phyloP scores from a whole-genome alignment of 495 filamentous ascomycete species.

The Rhypophila decipiens region DNA sequence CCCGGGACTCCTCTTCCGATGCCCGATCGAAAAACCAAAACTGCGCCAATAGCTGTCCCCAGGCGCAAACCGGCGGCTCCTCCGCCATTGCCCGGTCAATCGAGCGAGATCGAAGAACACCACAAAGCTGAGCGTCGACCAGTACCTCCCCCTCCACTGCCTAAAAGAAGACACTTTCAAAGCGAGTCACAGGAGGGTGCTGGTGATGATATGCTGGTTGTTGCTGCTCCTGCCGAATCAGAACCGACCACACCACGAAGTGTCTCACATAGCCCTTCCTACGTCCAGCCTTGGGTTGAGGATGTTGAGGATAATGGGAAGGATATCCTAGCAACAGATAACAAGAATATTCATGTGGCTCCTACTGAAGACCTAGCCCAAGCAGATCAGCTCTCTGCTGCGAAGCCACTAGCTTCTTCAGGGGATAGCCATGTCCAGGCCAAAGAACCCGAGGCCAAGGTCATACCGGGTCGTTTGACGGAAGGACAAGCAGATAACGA shows the following conservation, averaged over 20 bases:
- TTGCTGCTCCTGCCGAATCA: slow-evolving; percentile 51
- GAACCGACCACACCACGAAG: slow-evolving; percentile 49
- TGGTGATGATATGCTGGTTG: slow-evolving; percentile 49
- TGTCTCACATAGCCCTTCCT: slow-evolving; percentile 17
- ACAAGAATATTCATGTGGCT: background rate
- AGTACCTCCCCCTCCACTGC: slow-evolving; percentile 40
- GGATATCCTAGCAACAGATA: background rate
- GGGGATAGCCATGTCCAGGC: background rate
- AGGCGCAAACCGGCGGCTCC: slow-evolving; percentile 44
- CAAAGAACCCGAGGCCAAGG: too few relatives aligned
- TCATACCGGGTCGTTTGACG: too few relatives aligned
- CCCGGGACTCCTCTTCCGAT: slow-evolving; percentile 60
- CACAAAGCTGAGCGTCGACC: slow-evolving; percentile 29
- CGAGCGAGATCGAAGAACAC: slow-evolving; percentile 16
- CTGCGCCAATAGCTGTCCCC: slow-evolving; percentile 49
- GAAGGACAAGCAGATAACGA: background rate
- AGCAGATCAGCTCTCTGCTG: background rate
- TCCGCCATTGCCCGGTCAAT: slow-evolving; percentile 24
- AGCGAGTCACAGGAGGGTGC: slow-evolving; percentile 19
- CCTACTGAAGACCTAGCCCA: background rate
- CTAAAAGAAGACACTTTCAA: slow-evolving; percentile 19
- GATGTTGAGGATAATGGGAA: slow-evolving; percentile 21
- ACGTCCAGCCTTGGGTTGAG: slow-evolving; percentile 40
- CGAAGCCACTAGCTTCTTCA: background rate
- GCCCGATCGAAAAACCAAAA: slow-evolving; percentile 49